phyloP scores from a whole-genome alignment of 129 eudicot genomes.

The Gnaphalium uliginosum region DNA sequence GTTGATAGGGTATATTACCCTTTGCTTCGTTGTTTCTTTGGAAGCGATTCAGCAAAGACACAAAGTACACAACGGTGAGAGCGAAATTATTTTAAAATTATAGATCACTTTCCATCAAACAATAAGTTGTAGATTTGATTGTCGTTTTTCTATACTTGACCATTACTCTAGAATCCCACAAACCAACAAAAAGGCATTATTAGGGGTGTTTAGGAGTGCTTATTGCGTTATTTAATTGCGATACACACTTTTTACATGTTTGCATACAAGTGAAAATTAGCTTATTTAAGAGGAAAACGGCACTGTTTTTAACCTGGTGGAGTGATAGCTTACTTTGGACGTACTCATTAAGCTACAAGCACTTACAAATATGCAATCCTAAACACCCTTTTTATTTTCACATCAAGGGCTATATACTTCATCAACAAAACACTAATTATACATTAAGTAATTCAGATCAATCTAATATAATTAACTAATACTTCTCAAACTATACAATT shows the following conservation, averaged over 20 bases:
- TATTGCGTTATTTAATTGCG: background rate
- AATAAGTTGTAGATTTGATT: background rate
- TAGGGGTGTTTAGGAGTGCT: background rate
- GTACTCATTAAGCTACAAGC: background rate
- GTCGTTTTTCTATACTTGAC: background rate
- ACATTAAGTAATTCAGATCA: constrained; percentile 3
- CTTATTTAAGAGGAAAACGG: background rate
- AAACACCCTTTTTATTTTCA: background rate
- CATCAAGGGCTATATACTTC: background rate
- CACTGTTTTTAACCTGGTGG: background rate
- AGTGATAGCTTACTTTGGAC: background rate
- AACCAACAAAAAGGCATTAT: background rate
- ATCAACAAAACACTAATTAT: no score
- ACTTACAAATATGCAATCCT: background rate
- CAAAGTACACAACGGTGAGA: background rate
- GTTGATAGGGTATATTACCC: background rate
- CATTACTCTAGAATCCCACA: background rate
- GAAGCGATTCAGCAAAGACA: background rate
- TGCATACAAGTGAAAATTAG: background rate
- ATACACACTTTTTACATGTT: background rate
- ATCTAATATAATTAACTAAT: background rate
- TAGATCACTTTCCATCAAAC: no score
- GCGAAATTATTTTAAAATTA: background rate
- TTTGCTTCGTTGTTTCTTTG: background rate
- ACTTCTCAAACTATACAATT: background rate